Evolutionary conservation across 164 flowering plant genomes (phyloP), one percentile per base, ranked within the genome.

Genomic region (Echeveria elegans): DNA sequence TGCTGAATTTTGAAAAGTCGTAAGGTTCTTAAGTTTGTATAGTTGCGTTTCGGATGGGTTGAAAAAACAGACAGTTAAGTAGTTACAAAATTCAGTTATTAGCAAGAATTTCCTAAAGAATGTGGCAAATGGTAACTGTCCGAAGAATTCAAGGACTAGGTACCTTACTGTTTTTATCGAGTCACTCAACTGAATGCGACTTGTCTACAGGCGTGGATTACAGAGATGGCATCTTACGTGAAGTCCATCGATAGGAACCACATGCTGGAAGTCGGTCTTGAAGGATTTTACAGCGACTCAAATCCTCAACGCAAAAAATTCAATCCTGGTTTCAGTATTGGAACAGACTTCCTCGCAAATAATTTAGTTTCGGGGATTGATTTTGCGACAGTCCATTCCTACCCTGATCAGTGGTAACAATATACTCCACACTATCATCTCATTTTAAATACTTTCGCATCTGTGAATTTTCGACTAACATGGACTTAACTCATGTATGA

Each of bases 321-420:
- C 18, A 87, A 87, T 69, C 89, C 89, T 34, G 68, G 64, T 34
- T 34, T 79, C 19, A 47, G 79, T n/a, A 67, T 79, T 12, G 92
- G 92, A 59, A 85, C 92, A 7, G 92, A 87, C 68, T 87, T 85
- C 76, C 80, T 85, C 31, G 85, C 88, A n/a, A 83, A 87, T 36
- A 87, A 87, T 45, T 77, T 67, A n/a, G 71, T 85, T 41, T 79
- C 75, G 1, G 85, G 78, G 41, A 80, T 87, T 63, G 92, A 87
- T 76, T 87, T 87, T 68, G 92, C 86, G 1, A 87, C 92, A 0
- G 78, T 78, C 40, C 92, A 87, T 60, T 75, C 84, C 1, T 87
- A 87, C 71, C 92, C 92, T 6, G 92, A 87, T 71, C 86, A 83
- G 80, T 87, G 89, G 92, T 86, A 78, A 71, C 0, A 52, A 52